These are phyloP conservation scores for Wickerhamiella allomyrinae DNA, from an alignment of 805 yeast species.

Conservation along the genomic window DNA sequence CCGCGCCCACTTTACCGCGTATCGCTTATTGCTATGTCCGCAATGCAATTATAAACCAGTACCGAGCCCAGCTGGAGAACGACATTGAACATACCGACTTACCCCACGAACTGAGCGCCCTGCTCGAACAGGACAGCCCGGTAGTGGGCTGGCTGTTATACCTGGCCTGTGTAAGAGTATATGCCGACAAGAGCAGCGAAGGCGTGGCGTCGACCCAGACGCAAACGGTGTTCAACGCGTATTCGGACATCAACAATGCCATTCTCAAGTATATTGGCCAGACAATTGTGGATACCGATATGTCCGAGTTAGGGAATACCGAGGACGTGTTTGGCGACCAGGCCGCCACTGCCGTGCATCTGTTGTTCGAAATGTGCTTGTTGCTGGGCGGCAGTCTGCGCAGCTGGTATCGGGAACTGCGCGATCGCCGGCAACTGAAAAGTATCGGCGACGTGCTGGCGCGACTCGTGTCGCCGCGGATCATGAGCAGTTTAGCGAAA, in stretches of 20 bases:
- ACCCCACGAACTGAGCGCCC: neutral
- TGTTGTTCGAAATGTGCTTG: slow-evolving; percentile 8
- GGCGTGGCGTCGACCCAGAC: neutral
- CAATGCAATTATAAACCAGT: neutral
- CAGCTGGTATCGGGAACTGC: slow-evolving; percentile 15
- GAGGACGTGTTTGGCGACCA: neutral
- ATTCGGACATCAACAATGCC: neutral
- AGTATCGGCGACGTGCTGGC: slow-evolving; percentile 8
- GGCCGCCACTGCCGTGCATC: slow-evolving; percentile 3
- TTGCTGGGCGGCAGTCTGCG: slow-evolving; percentile 10
- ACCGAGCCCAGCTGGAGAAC: slow-evolving; percentile 1
- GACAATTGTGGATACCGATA: neutral
- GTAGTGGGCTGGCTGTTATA: slow-evolving; percentile 2
- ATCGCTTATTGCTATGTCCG: slow-evolving; percentile 3
- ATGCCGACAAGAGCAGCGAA: neutral
- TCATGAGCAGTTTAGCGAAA: slow-evolving; percentile 8
- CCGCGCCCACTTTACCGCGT: slow-evolving; percentile 1
- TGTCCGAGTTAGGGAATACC: neutral
- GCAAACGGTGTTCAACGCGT: neutral
- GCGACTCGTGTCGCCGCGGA: slow-evolving; percentile 8
- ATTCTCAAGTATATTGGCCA: slow-evolving; percentile 1
- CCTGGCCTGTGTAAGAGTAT: slow-evolving; percentile 3
- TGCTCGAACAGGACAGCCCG: neutral
- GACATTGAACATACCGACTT: neutral
- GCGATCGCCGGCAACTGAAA: slow-evolving; percentile 11